phyloP scores from a whole-genome alignment of 805 yeast genomes.

The Candida berthetii region DNA sequence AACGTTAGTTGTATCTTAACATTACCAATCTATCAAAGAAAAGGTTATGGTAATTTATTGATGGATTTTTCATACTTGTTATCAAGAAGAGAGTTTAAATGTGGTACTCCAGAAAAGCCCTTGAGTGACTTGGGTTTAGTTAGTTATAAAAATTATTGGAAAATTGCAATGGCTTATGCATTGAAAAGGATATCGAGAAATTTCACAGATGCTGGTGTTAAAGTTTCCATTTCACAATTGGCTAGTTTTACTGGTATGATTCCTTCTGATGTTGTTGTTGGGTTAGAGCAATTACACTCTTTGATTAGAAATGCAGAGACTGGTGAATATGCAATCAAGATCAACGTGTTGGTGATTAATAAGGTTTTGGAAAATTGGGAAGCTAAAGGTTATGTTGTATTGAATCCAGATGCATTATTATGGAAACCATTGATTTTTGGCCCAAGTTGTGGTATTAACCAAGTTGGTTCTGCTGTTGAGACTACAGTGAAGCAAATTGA shows the following conservation, averaged over 20 bases:
- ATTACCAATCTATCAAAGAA: conserved; percentile 78
- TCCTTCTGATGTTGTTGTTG: conserved; percentile 80
- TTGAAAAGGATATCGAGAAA: conserved; percentile 12
- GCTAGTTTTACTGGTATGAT: conserved; percentile 78
- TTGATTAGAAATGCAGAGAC: conserved; percentile 41
- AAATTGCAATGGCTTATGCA: conserved; percentile 46
- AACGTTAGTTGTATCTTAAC: conserved; percentile 90
- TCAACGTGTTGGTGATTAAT: conserved; percentile 40
- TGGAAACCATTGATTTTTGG: conserved; percentile 87
- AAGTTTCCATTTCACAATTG: conserved; percentile 52
- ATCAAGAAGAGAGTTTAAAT: conserved; percentile 65
- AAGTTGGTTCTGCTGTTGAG: conserved; percentile 26
- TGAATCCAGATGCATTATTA: conserved; percentile 49
- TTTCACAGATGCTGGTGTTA: conserved; percentile 3
- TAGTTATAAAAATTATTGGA: conserved; percentile 89
- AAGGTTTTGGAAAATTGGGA: conserved; percentile 43
- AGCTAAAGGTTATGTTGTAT: conserved; percentile 39
- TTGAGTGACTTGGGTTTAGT: conserved; percentile 78
- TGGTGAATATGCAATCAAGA: conserved; percentile 43
- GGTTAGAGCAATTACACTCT: conserved; percentile 70
- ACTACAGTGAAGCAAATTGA: conserved; percentile 16
- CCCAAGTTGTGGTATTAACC: conserved; percentile 78
- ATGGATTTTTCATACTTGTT: conserved; percentile 86
- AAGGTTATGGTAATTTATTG: conserved; percentile 83
- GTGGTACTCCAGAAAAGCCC: conserved; percentile 96